These are phyloP conservation scores for Pochonia chlamydosporia DNA, from an alignment of 2,329 filamentous ascomycete genomes.

Conservation along the genomic window DNA sequence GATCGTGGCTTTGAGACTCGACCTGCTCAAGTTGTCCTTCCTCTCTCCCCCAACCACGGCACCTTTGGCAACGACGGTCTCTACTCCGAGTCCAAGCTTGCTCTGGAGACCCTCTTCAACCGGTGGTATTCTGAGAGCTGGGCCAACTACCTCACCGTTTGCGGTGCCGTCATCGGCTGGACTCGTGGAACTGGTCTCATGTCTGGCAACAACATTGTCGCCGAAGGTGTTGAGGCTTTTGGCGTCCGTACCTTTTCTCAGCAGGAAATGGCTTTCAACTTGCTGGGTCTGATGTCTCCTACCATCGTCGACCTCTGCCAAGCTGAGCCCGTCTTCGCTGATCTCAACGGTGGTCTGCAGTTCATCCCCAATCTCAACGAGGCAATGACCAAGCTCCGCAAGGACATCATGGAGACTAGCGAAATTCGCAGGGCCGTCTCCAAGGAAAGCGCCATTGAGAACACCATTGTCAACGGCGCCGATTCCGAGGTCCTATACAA, in stretches of 20 bases:
- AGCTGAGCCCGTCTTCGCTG: conserved; percentile 89
- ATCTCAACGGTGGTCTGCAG: conserved; percentile 94
- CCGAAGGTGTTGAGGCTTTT: conserved; percentile 92
- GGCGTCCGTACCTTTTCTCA: conserved; percentile 98
- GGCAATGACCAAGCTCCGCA: conserved; percentile 86
- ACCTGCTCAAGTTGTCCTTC: conserved; percentile 92
- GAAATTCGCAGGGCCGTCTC: conserved; percentile 90
- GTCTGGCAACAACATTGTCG: conserved; percentile 96
- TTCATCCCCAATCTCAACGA: conserved; percentile 96
- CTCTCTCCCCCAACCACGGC: conserved; percentile 94
- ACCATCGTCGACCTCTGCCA: conserved; percentile 94
- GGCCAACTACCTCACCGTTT: conserved; percentile 96
- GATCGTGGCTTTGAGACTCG: conserved; percentile 87
- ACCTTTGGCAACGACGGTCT: conserved; percentile 97
- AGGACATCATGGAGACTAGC: conserved; percentile 91
- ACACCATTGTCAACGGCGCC: conserved; percentile 94
- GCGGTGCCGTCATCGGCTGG: conserved; percentile 97
- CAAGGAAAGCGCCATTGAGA: conserved; percentile 93
- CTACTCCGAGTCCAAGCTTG: conserved; percentile 97
- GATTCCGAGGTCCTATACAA: conserved; percentile 89
- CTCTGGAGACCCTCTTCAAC: conserved; percentile 95
- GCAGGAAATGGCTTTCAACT: conserved; percentile 99
- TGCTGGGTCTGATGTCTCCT: conserved; percentile 92
- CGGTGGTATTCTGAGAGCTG: conserved; percentile 97
- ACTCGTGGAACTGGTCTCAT: conserved; percentile 97